Evolutionary conservation across 2,329 filamentous ascomycete genomes (phyloP), one percentile per base, ranked within the genome.

Genomic region (Nemania serpens): DNA sequence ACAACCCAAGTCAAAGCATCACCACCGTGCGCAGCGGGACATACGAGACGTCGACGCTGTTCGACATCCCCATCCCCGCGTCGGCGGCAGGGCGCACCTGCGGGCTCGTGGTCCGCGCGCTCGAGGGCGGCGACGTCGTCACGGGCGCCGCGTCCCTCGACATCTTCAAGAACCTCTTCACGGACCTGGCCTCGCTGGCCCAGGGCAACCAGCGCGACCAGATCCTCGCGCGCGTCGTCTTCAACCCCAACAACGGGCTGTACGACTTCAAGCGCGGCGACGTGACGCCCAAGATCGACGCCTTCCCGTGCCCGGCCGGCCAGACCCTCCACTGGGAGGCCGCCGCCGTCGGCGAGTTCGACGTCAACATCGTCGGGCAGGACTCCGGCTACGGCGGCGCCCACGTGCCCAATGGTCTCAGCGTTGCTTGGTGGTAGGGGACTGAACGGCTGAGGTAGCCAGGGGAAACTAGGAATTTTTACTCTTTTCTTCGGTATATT

Each of bases 261-360:
- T 71, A 67, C 62, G 63, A 59, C 39, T 69, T 70, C 66, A 65
- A 69, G 43, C 58, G 62, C 39, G 39, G 18, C 22, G 67, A 52
- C 58, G 42, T 71, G 51, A 58, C 60, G 0, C 65, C 70, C 15
- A 54, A 55, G 3, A 39, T 70, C 42, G 56, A 66, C 36, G 46
- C 39, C 17, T 72, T 72, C 63, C 64, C 69, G 4, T 72, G 70
- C 63, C 68, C 67, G 9, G 66, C 64, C 2, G 68, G 68, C 20
- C 48, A 59, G 20, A 64, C 53, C 10, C 65, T 72, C 2, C 63
- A 69, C 55, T 71, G 66, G 65, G 69, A 71, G 66, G 43, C 64
- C 2, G 70, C 61, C 1, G 65, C 70, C 5, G 67, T 69, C 1
- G 70, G 69, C 52, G 58, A 63, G 12, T 62, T 56, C 47, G 68